Base-by-base conservation (phyloP, 2,329 filamentous ascomycete species). In the Aureobasidium sp. region DNA sequence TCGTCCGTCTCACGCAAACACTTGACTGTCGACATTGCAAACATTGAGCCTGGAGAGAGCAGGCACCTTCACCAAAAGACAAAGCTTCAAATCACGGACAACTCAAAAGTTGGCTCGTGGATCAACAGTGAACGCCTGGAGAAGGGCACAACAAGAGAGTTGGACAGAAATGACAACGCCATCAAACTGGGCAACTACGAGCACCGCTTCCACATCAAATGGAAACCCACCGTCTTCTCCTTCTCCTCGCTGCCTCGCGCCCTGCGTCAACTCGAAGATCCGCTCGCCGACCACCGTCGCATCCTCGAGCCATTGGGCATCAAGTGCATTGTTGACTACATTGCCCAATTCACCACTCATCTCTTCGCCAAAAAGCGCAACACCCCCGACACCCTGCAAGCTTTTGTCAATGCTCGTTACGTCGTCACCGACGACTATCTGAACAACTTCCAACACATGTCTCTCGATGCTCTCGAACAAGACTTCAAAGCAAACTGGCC, bases 1-100 rank as follows among this genome's bases (percentile, higher is more conserved):
- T 90, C 89, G 69, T 88, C 87, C 1, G 89, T 99, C 53, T 99
- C 94, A 36, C 83, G 93, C 61, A 90, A 94, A 70, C 94, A 99
- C 74, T 77, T 97, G 66, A 86, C 86, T 36, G 86, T 99, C 55
- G 81, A 85, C 45, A 84, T 97, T 7, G 84, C 82, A 50, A 68
- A 76, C 0, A 87, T 93, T 41, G 76, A 79, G 44, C 76, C 85
- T 14, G 87, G 85, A 51, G 85, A 90, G 69, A 89, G 85, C 59
- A 62, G 63, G 10, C 67, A 61, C 5, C 76, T 88, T 13, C 80
- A 83, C 62, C 81, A 79, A 44, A 85, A 88, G 64, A 91, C 91
- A 1, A 79, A 79, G 57, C 75, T 97, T 59, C 88, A 81, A 4
- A 79, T 97, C 61, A 86, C 86, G 66, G 94, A 97, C 69, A 79